Evolutionary conservation across 331 rosid genomes (phyloP).

Genomic region (Quercus tomentella): DNA sequence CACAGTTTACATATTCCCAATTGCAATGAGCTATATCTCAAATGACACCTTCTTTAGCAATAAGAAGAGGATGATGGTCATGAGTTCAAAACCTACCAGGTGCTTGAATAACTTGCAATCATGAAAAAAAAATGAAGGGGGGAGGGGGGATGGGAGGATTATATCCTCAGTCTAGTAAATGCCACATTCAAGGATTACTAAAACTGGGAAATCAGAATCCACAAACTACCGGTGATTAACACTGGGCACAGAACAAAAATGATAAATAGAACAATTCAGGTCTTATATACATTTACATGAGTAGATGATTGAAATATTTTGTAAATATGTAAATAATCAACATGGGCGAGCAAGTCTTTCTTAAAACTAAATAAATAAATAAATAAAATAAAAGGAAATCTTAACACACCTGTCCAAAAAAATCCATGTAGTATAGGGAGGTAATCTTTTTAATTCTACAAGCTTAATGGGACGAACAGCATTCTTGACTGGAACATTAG

Average conservation of each 20-base stretch:
- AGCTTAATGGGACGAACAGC: conserved; percentile 92
- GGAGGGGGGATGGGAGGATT: too few relatives aligned
- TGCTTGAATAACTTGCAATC: background rate
- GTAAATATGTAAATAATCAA: background rate
- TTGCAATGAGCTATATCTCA: background rate
- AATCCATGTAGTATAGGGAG: conserved; percentile 98
- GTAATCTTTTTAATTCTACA: conserved; percentile 74
- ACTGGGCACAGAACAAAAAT: background rate
- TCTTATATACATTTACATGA: background rate
- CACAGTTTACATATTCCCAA: background rate
- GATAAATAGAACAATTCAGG: background rate
- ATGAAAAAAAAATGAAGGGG: background rate
- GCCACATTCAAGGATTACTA: background rate
- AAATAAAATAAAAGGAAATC: conserved; percentile 13
- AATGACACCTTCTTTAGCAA: background rate
- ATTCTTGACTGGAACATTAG: conserved; percentile 85
- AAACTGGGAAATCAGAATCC: background rate
- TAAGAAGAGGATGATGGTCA: background rate
- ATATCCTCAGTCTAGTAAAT: background rate
- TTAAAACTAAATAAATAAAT: too few relatives aligned
- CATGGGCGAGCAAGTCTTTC: background rate
- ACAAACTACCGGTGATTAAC: background rate
- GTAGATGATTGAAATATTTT: background rate
- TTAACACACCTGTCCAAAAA: conserved; percentile 82
- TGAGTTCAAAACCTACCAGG: background rate